These are phyloP conservation scores for Xylariaceae sp. DNA, from an alignment of 2,329 filamentous ascomycete species.

Conservation along the genomic window DNA sequence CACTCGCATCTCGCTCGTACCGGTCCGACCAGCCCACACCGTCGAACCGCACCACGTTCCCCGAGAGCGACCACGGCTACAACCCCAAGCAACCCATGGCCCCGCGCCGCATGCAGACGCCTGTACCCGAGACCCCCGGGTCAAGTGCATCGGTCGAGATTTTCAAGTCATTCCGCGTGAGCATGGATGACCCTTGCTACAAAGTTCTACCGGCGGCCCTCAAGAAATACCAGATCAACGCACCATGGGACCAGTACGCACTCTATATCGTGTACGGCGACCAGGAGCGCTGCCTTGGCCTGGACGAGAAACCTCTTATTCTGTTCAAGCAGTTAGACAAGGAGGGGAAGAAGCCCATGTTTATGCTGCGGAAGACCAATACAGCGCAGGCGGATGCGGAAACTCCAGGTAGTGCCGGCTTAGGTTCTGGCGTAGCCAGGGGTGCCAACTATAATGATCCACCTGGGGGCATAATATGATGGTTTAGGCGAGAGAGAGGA, in stretches of 20 bases:
- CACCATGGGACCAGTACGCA: slow-evolving; percentile 96
- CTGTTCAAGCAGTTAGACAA: slow-evolving; percentile 97
- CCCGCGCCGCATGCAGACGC: slow-evolving; percentile 67
- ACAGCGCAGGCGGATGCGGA: slow-evolving; percentile 58
- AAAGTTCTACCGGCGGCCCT: slow-evolving; percentile 95
- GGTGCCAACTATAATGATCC: slow-evolving; percentile 62
- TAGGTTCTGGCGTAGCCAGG: slow-evolving; percentile 51
- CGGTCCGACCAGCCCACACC: slow-evolving; percentile 62
- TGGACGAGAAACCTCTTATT: slow-evolving; percentile 93
- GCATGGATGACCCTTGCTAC: slow-evolving; percentile 97
- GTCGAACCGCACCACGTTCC: slow-evolving; percentile 62
- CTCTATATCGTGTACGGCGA: slow-evolving; percentile 99
- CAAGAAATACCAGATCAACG: slow-evolving; percentile 98
- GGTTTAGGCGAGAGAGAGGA: neutral
- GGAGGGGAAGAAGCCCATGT: slow-evolving; percentile 98
- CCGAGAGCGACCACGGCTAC: slow-evolving; percentile 55
- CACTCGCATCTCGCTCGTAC: slow-evolving; percentile 67
- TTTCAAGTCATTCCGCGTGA: slow-evolving; percentile 98
- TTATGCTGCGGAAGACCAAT: slow-evolving; percentile 84
- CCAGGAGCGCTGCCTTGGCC: slow-evolving; percentile 88
- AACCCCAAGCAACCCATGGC: slow-evolving; percentile 49
- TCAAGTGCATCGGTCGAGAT: slow-evolving; percentile 80
- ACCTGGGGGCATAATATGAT: slow-evolving; percentile 65
- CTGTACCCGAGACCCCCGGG: slow-evolving; percentile 66
- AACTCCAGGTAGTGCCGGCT: slow-evolving; percentile 60